phyloP scores from a whole-genome alignment of 169 alveolate genomes.

The Plasmodium vivax region DNA sequence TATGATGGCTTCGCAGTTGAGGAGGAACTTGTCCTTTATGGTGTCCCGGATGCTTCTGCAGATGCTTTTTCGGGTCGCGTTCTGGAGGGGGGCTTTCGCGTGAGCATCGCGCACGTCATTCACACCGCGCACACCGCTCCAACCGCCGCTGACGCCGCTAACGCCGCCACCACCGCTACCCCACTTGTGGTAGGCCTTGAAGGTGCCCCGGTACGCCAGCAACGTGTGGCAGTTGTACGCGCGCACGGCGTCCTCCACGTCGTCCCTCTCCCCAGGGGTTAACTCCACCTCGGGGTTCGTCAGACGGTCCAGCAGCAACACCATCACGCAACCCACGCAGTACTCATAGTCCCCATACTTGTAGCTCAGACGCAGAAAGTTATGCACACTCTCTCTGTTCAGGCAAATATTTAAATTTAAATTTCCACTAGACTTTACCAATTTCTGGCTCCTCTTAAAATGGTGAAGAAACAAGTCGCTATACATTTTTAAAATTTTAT shows the following conservation, averaged over 20 bases:
- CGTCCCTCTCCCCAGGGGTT: slow-evolving; percentile 21
- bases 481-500: slow-evolving; percentile 26
- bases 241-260: slow-evolving; percentile 12
- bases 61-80: not conserved
- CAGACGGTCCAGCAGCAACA: slow-evolving; percentile 29
- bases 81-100: not conserved
- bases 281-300: slow-evolving; percentile 30
- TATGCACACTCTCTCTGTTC: slow-evolving; percentile 29
- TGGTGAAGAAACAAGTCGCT: slow-evolving; percentile 9
- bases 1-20: slow-evolving; percentile 55
- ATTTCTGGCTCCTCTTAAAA: not conserved
- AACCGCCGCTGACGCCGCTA: not conserved
- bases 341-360: slow-evolving; percentile 29
- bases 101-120: not conserved
- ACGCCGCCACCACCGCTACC: no score
- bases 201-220: slow-evolving; percentile 19
- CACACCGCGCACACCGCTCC: not conserved
- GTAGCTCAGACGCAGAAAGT: slow-evolving; percentile 4
- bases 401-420: not conserved
- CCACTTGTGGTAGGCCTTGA: slow-evolving; percentile 26
- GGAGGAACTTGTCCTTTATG: slow-evolving; percentile 27
- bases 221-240: slow-evolving; percentile 19
- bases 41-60: slow-evolving; percentile 30
- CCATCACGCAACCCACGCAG: slow-evolving; percentile 28
- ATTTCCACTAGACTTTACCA: slow-evolving; percentile 2